Percentiles rank a stretch among this genome's conserved stretches.
These are phyloP conservation scores for Bipolaris zeicola DNA, from an alignment of 2,329 filamentous ascomycete genomes.

Conservation along the genomic window DNA sequence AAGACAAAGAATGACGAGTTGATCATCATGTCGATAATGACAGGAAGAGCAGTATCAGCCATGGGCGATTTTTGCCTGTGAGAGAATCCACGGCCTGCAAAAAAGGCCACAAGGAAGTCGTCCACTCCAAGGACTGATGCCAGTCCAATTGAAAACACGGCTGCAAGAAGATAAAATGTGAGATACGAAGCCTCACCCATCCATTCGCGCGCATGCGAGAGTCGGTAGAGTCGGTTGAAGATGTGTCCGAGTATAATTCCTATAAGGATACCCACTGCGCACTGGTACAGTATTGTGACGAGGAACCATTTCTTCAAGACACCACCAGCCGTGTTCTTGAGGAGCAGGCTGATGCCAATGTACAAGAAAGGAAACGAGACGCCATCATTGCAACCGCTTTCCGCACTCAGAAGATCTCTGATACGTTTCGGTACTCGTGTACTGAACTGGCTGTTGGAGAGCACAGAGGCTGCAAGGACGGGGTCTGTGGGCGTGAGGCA, in stretches of 20 bases:
- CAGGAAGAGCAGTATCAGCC: conserved; percentile 53
- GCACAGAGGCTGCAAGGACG: conserved; percentile 60
- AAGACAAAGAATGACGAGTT: conserved; percentile 63
- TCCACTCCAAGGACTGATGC: conserved; percentile 59
- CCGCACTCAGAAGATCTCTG: conserved; percentile 58
- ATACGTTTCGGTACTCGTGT: conserved; percentile 58
- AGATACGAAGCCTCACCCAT: conserved; percentile 58
- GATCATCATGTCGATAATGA: conserved; percentile 61
- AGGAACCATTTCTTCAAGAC: conserved; percentile 60
- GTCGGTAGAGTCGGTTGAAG: conserved; percentile 57
- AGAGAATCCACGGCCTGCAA: conserved; percentile 61
- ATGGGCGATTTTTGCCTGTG: conserved; percentile 60
- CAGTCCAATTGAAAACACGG: conserved; percentile 58
- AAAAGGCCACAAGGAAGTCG: conserved; percentile 63
- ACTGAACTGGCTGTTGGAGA: conserved; percentile 60
- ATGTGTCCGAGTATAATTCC: conserved; percentile 56
- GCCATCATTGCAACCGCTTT: conserved; percentile 63
- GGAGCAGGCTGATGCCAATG: conserved; percentile 56
- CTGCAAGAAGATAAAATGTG: conserved; percentile 62
- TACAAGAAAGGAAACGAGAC: conserved; percentile 63
- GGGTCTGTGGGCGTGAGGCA: conserved; percentile 64
- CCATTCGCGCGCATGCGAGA: conserved; percentile 53
- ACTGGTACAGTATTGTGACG: conserved; percentile 62
- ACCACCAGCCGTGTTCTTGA: conserved; percentile 44
- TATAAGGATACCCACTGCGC: conserved; percentile 54